Evolutionary conservation across 371 early-diverging fungal species (phyloP).

Genomic region (Lichtheimia ramosa): DNA sequence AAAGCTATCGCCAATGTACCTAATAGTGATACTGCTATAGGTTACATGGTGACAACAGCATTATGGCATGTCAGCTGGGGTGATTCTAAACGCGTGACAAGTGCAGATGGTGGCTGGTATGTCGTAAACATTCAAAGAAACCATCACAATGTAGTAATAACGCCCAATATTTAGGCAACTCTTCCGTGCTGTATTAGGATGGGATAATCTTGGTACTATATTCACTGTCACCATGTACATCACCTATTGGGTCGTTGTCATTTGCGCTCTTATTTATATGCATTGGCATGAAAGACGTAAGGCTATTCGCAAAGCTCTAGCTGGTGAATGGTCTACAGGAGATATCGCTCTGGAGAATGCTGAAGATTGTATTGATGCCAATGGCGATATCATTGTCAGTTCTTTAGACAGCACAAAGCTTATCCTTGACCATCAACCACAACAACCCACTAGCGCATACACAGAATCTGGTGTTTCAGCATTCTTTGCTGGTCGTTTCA

Average conservation of each 20-base stretch:
- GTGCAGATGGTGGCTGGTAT: slow-evolving; percentile 35
- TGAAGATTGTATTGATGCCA: slow-evolving; percentile 19
- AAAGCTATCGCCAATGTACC: slow-evolving; percentile 50
- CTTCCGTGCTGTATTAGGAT: slow-evolving; percentile 76
- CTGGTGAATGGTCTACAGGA: slow-evolving; percentile 30
- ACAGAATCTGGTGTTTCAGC: no score
- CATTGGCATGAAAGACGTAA: slow-evolving; percentile 34
- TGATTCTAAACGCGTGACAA: slow-evolving; percentile 20
- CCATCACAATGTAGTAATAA: neutral
- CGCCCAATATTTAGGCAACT: slow-evolving; percentile 43
- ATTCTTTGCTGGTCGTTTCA: no score
- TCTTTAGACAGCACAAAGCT: no score
- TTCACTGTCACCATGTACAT: slow-evolving; percentile 73
- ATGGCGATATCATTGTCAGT: slow-evolving; percentile 17
- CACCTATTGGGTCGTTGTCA: slow-evolving; percentile 70
- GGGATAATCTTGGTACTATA: slow-evolving; percentile 73
- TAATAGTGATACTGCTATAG: slow-evolving; percentile 33
- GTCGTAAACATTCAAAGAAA: neutral
- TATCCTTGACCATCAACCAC: no score
- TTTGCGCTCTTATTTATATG: slow-evolving; percentile 46
- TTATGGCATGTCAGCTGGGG: slow-evolving; percentile 46
- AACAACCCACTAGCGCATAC: no score
- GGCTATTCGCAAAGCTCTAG: slow-evolving; percentile 33
- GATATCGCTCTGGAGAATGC: slow-evolving; percentile 30
- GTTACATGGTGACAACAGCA: slow-evolving; percentile 31